These are phyloP conservation scores for Allomyces arbusculus DNA, from an alignment of 192 early-diverging fungal genomes.

Conservation along the genomic window DNA sequence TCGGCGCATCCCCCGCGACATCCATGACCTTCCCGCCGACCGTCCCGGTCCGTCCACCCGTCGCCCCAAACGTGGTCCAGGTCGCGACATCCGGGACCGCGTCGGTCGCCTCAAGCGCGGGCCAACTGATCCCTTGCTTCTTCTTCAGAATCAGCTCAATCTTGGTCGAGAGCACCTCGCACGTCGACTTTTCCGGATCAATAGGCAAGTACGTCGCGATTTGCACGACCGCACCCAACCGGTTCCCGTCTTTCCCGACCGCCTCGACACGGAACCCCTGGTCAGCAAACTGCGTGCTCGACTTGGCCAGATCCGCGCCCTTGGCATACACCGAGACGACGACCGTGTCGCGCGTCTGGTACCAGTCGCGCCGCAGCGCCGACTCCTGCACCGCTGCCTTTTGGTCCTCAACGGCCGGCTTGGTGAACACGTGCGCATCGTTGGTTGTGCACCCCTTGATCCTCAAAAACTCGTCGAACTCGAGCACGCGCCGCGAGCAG, in stretches of 20 bases:
- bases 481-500: conserved; percentile 81
- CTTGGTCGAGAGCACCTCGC: conserved; percentile 53
- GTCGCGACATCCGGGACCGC: conserved; percentile 18
- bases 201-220: conserved; percentile 24
- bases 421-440: conserved; percentile 64
- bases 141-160: conserved; percentile 61
- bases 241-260: not conserved
- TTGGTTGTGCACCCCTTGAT: conserved; percentile 82
- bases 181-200: conserved; percentile 37
- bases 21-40: conserved; percentile 46
- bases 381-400: conserved; percentile 9
- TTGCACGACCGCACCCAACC: not conserved
- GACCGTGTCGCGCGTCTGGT: conserved; percentile 68
- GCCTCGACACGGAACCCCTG: conserved; percentile 20
- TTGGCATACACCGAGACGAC: conserved; percentile 87
- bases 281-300: conserved; percentile 44
- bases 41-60: conserved; percentile 30
- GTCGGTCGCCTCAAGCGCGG: conserved; percentile 43
- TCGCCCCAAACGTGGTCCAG: conserved; percentile 75
- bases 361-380: conserved; percentile 67
- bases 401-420: conserved; percentile 3
- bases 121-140: conserved; percentile 65
- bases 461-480: conserved; percentile 96
- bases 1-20: conserved; percentile 19
- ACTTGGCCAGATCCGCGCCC: conserved; percentile 51